Conservation (phyloP, 1,139 yeast species). For the Sugiyamaella xylanicola region DNA sequence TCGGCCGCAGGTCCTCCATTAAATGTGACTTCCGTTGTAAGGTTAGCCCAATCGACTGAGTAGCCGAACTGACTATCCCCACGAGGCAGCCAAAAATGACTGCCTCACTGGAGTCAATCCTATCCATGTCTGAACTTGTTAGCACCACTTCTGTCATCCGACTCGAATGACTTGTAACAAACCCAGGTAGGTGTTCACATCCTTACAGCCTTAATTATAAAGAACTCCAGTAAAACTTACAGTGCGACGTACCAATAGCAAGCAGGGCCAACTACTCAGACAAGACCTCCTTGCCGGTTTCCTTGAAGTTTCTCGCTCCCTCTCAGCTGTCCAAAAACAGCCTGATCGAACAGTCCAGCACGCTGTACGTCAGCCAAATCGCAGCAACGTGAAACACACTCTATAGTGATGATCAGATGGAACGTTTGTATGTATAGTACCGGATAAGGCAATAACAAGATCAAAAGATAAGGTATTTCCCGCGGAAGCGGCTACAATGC, state of each 20-base stretch:
- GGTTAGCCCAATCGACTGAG: constrained; percentile 82
- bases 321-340: background rate
- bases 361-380: background rate
- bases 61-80: constrained; percentile 76
- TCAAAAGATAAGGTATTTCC: constrained; percentile 1
- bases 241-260: background rate
- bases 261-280: background rate
- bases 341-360: background rate
- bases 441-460: constrained; percentile 11
- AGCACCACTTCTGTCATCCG: no score
- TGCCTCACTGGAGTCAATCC: constrained; percentile 28
- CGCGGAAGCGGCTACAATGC: background rate
- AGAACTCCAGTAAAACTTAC: background rate
- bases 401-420: background rate
- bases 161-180: no score
- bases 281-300: background rate
- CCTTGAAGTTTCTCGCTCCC: background rate
- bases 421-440: constrained; percentile 8
- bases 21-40: constrained; percentile 78
- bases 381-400: constrained; percentile 5
- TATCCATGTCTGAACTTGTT: constrained; percentile 22
- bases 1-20: constrained; percentile 37
- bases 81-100: constrained; percentile 63
- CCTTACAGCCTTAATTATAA: no score
- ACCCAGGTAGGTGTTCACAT: no score